These are phyloP conservation scores for Hypseocharis bilobata DNA, from an alignment of 441 rosid species.

Conservation along the genomic window DNA sequence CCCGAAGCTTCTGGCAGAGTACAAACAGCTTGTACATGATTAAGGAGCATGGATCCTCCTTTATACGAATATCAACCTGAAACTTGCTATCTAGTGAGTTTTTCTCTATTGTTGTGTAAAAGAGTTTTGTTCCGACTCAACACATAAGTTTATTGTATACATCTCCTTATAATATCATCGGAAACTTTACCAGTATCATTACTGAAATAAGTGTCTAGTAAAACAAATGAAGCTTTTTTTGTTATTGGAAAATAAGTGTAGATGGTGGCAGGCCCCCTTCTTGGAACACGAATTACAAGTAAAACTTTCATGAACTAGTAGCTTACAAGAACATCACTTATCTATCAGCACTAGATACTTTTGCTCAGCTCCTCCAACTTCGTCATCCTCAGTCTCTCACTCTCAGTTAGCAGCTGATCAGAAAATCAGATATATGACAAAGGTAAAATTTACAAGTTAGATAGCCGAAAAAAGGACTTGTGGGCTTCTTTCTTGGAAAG, in stretches of 20 bases:
- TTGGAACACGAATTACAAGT: not conserved
- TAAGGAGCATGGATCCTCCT: conserved; percentile 18
- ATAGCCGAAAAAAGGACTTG: not conserved
- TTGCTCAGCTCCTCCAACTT: conserved; percentile 29
- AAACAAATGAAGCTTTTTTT: not conserved
- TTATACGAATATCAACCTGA: not conserved
- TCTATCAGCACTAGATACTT: conserved; percentile 2
- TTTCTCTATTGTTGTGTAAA: not conserved
- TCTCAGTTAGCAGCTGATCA: conserved; percentile 20
- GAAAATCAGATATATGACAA: not conserved
- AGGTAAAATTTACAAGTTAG: not conserved
- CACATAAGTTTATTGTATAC: not conserved
- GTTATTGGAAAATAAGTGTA: not conserved
- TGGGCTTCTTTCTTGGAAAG: not conserved
- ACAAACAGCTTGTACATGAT: conserved; percentile 41
- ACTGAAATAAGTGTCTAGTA: not conserved
- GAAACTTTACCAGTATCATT: not conserved
- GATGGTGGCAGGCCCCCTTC: not conserved
- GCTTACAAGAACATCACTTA: not conserved
- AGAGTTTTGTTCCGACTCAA: not conserved
- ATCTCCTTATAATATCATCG: not conserved
- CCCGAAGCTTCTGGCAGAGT: conserved; percentile 67
- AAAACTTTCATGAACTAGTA: not conserved
- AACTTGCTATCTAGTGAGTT: conserved; percentile 6
- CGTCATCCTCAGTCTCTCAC: conserved; percentile 23